Base-by-base conservation (phyloP, 441 rosid genomes). In the Rhodomyrtus psidioides region DNA sequence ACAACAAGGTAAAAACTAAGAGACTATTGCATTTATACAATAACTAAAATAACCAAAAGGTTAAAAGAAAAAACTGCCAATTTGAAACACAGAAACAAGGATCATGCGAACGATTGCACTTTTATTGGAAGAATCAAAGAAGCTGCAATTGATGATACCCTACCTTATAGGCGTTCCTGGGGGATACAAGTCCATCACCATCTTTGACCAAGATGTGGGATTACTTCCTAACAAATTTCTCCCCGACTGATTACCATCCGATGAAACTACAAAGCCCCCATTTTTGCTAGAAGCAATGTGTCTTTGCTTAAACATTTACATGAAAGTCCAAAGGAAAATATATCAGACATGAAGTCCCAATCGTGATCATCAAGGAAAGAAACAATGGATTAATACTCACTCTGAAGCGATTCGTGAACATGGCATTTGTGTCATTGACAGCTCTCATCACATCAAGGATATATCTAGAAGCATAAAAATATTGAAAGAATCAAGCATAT, bases 391-490 rank as follows among this genome's bases (percentile, higher is more conserved):
- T 27, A 4, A 26, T 46, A 51, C 86, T 87, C 53, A 87, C 88
- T 79, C 83, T 34, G 58, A 28, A 56, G 44, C 26, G 53, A 79
- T 53, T 57, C 17, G 34, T 28, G 62, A 53, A 75, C 56, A 44
- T 30, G 39, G 88, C 39, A 81, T 87, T 87, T 58, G 74, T 28
- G 59, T 87, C 86, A 57, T 53, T 57, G 57, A 53, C 58, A 55
- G 88, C 88, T 83, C 55, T 76, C 83, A 76, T 84, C 53, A 60
- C 88, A 87, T 87, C 88, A 83, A 83, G 15, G 60, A 87, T 81
- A 76, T 87, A 87, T 56, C 88, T 87, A 87, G 82, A 83, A 55
- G 65, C 82, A 49, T 27, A 60, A 23, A 46, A 82, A 42, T 14
- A 55, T 54, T 39, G 24, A 84, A 84, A 84, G 83, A 39, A 57